A percentile compares a stretch with the other conserved stretches of the same genome.
Conservation (phyloP, 257 asterid genomes). For the Fraxinus pennsylvanica region DNA sequence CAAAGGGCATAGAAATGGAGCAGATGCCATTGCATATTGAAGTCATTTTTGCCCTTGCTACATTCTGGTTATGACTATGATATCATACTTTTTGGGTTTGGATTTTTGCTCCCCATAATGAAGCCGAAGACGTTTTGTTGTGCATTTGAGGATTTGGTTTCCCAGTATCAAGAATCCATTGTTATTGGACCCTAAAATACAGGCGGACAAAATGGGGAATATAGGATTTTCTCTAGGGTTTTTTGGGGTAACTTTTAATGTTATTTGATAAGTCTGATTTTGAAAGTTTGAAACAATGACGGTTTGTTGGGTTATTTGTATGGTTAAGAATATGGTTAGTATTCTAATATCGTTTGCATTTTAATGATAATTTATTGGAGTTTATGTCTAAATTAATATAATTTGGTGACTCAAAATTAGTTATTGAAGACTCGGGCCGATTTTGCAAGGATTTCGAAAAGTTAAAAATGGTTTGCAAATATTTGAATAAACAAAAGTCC, state of each 20-base stretch:
- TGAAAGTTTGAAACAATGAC: neutral
- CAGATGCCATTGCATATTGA: slow-evolving; percentile 61
- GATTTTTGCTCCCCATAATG: slow-evolving; percentile 25
- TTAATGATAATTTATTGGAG: too few species aligned
- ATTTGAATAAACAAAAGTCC: too few species aligned
- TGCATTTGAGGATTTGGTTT: slow-evolving; percentile 34
- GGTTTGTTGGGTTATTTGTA: neutral
- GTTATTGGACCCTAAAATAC: slow-evolving; percentile 26
- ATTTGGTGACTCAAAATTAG: too few species aligned
- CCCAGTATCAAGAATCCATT: neutral
- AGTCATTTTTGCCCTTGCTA: slow-evolving; percentile 42
- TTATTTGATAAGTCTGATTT: neutral
- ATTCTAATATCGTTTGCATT: neutral
- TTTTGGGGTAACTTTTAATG: slow-evolving; percentile 4
- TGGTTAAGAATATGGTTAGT: neutral
- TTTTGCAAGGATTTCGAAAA: too few species aligned
- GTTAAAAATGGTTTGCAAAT: too few species aligned
- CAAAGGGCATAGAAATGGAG: slow-evolving; percentile 40
- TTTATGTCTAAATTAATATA: too few species aligned
- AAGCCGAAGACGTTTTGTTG: slow-evolving; percentile 33
- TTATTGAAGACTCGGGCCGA: too few species aligned
- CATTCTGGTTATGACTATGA: slow-evolving; percentile 28
- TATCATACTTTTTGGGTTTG: slow-evolving; percentile 20
- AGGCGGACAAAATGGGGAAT: slow-evolving; percentile 39
- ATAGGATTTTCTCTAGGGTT: neutral